Conservation (phyloP, 176 grass and related monocot species). For the Hordeum vulgare region MorexV3_pseudomolecules_assembly NC_058521.1:303623900-303624399, state of each 20-base stretch:
- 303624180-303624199: constrained; percentile 54
- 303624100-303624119: not conserved
- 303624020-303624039: not conserved
- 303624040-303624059: not conserved
- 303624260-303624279: constrained; percentile 67
- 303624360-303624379: constrained; percentile 19
- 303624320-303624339: constrained; percentile 13
- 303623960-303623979: not conserved
- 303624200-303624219: constrained; percentile 45
- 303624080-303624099: not conserved
- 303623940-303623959: not conserved
- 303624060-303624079: not conserved
- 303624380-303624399: constrained; percentile 51
- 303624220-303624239: constrained; percentile 75
- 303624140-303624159: constrained; percentile 44
- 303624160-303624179: constrained; percentile 57
- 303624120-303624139: not conserved
- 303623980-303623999: constrained; percentile 13
- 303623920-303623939: not conserved
- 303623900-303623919: not conserved
- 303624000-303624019: not conserved
- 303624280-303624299: constrained; percentile 76
- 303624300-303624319: constrained; percentile 18
- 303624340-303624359: not conserved
- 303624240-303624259: constrained; percentile 45